These are phyloP conservation scores for Hypoxylon sp. DNA, from an alignment of 2,329 filamentous ascomycete species.

Conservation along the genomic window DNA sequence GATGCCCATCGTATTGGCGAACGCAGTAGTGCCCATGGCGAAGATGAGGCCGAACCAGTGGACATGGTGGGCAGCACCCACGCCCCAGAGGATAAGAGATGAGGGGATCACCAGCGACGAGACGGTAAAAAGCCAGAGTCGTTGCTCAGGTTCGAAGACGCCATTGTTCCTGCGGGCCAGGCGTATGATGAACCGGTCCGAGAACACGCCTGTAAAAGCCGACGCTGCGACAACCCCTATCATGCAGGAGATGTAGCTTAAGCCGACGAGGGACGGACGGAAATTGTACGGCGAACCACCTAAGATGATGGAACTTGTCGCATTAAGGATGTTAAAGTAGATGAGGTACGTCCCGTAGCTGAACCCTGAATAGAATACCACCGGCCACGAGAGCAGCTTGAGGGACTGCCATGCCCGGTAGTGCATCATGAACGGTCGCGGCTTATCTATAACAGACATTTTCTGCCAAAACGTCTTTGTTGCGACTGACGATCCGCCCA, in stretches of 20 bases:
- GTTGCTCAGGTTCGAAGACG: conserved; percentile 58
- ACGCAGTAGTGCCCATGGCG: conserved; percentile 56
- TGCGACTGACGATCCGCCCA: conserved; percentile 40
- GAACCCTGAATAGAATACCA: conserved; percentile 59
- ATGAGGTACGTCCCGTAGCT: conserved; percentile 59
- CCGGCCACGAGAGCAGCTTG: conserved; percentile 57
- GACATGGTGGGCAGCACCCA: conserved; percentile 54
- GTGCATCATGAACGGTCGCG: conserved; percentile 58
- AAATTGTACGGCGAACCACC: conserved; percentile 57
- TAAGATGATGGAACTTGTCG: conserved; percentile 58
- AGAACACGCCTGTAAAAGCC: conserved; percentile 53
- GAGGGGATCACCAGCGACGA: conserved; percentile 49
- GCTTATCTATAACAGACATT: conserved; percentile 56
- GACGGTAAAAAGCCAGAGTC: conserved; percentile 57
- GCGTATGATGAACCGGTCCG: conserved; percentile 56
- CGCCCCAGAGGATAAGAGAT: conserved; percentile 51
- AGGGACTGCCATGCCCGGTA: conserved; percentile 55
- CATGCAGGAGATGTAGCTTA: conserved; percentile 56
- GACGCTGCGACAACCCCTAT: conserved; percentile 51
- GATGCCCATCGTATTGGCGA: conserved; percentile 54
- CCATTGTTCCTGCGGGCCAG: conserved; percentile 58
- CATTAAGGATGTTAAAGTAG: conserved; percentile 61
- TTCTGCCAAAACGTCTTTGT: conserved; percentile 59
- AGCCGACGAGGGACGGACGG: conserved; percentile 55
- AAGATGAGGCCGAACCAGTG: conserved; percentile 60